A percentile compares a stretch with the other conserved stretches of the same genome.
Evolutionary conservation across 192 early-diverging fungal species (phyloP).

Genomic region (Coemansia sp.): DNA sequence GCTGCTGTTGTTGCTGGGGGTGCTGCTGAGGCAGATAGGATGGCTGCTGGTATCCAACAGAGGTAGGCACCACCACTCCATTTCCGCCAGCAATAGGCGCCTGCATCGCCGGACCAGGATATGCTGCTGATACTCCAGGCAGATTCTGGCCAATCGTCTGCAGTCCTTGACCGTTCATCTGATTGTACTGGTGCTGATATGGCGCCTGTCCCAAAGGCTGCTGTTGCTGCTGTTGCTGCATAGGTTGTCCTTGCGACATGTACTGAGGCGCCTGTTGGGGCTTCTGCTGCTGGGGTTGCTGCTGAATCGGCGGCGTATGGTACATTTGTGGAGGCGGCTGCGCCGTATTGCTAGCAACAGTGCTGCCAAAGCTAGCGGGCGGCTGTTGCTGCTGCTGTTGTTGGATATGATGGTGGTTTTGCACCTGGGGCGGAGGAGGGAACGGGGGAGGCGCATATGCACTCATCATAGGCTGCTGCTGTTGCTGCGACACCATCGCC

Average conservation of each 20-base stretch:
- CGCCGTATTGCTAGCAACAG: slow-evolving; percentile 14
- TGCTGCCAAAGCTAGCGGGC: slow-evolving; percentile 7
- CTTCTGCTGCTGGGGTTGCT: slow-evolving; percentile 4
- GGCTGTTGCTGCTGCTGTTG: slow-evolving; percentile 18
- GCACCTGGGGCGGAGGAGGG: slow-evolving; percentile 20
- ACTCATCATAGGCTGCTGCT: slow-evolving; percentile 11
- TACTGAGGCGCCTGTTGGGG: slow-evolving; percentile 2
- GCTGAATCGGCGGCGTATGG: slow-evolving; percentile 10
- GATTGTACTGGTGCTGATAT: slow-evolving; percentile 8
- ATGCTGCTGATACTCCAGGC: background rate
- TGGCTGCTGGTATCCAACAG: slow-evolving; percentile 23
- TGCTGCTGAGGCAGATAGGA: slow-evolving; percentile 18
- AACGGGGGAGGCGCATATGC: slow-evolving; percentile 23
- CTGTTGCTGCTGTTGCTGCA: slow-evolving; percentile 5
- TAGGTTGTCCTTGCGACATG: background rate
- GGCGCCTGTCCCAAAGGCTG: background rate
- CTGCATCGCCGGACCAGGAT: background rate
- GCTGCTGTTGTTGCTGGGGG: slow-evolving; percentile 7
- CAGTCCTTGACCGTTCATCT: background rate
- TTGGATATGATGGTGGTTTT: slow-evolving; percentile 10
- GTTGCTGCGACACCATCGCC: background rate
- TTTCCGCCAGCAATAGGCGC: slow-evolving; percentile 1
- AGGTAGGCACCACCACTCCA: slow-evolving; percentile 6
- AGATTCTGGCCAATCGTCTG: background rate
- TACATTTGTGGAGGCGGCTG: slow-evolving; percentile 11